A percentile compares a stretch with the other conserved stretches of the same genome.
Conservation (phyloP, 1,284 basidiomycete species). For the Trichosporon faecale region DNA sequence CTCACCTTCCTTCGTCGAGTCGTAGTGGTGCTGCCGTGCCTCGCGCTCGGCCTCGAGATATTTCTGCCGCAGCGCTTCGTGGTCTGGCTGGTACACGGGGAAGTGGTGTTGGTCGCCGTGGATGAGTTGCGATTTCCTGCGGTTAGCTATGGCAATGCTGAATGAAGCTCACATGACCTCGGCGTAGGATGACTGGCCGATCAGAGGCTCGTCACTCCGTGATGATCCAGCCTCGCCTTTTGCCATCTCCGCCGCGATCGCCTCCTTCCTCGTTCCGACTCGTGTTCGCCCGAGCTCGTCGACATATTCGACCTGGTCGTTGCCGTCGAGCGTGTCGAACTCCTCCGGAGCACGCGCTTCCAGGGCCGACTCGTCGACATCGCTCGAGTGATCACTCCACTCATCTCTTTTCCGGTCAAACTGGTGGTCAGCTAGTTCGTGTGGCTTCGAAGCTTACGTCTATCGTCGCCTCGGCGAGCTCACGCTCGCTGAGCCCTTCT, state of each 20-base stretch:
- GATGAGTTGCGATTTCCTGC: conserved; percentile 61
- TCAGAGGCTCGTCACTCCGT: conserved; percentile 14
- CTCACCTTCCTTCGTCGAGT: conserved; percentile 70
- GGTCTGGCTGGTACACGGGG: conserved; percentile 79
- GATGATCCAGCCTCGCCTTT: conserved; percentile 34
- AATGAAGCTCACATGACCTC: conserved; percentile 44
- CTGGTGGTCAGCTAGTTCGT: conserved; percentile 49
- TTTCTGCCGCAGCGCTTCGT: conserved; percentile 69
- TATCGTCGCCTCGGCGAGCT: conserved; percentile 71
- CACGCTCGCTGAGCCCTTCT: conserved; percentile 70
- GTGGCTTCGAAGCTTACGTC: conserved; percentile 65
- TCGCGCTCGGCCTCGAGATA: conserved; percentile 72
- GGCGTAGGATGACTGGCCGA: conserved; percentile 37
- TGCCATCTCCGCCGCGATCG: conserved; percentile 13
- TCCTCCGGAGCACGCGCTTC: conserved; percentile 51
- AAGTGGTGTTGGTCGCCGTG: conserved; percentile 74
- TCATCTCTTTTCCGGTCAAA: conserved; percentile 66
- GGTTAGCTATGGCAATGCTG: conserved; percentile 14
- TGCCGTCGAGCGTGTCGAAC: conserved; percentile 26
- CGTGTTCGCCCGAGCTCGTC: conserved; percentile 52
- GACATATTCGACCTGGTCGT: conserved; percentile 47
- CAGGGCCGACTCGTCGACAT: conserved; percentile 39
- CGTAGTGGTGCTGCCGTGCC: conserved; percentile 71
- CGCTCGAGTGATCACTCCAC: conserved; percentile 40
- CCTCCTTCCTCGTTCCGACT: conserved; percentile 45